Conservation (phyloP, 768 basidiomycete genomes). For the Mycena kentingensis region DNA sequence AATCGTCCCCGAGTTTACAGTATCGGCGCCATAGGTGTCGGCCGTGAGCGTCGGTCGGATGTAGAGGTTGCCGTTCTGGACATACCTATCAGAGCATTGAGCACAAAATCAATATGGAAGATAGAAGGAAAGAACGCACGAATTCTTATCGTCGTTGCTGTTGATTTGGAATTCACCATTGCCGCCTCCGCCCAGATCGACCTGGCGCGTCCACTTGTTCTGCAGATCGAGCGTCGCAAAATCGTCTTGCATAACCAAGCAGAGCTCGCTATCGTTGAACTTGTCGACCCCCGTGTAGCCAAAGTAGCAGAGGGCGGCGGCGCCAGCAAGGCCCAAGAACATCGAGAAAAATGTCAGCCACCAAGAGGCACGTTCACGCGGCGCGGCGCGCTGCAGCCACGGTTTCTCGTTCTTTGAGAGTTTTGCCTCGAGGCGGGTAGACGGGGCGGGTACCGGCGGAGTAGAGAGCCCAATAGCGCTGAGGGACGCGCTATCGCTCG, state of each 20-base stretch:
- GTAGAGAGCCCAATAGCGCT: conserved; percentile 34
- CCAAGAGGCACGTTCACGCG: conserved; percentile 37
- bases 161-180: conserved; percentile 83
- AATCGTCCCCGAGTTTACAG: conserved; percentile 47
- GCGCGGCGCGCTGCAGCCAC: conserved; percentile 51
- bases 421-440: conserved; percentile 54
- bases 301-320: conserved; percentile 55
- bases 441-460: conserved; percentile 42
- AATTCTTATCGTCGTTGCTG: conserved; percentile 58
- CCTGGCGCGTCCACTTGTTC: conserved; percentile 65
- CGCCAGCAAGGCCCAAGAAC: conserved; percentile 54
- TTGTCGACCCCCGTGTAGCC: conserved; percentile 50
- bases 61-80: conserved; percentile 71
- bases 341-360: conserved; percentile 55
- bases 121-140: conserved; percentile 24
- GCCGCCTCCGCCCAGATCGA: conserved; percentile 76
- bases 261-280: conserved; percentile 46
- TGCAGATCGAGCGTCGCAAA: conserved; percentile 51
- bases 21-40: conserved; percentile 37
- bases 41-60: conserved; percentile 80
- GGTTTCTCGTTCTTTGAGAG: conserved; percentile 59
- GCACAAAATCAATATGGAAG: not conserved
- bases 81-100: conserved; percentile 39
- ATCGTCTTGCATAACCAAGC: conserved; percentile 71
- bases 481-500: conserved; percentile 28